Evolutionary conservation across 768 basidiomycete species (phyloP).

Genomic region (Wakefieldia striispora): DNA sequence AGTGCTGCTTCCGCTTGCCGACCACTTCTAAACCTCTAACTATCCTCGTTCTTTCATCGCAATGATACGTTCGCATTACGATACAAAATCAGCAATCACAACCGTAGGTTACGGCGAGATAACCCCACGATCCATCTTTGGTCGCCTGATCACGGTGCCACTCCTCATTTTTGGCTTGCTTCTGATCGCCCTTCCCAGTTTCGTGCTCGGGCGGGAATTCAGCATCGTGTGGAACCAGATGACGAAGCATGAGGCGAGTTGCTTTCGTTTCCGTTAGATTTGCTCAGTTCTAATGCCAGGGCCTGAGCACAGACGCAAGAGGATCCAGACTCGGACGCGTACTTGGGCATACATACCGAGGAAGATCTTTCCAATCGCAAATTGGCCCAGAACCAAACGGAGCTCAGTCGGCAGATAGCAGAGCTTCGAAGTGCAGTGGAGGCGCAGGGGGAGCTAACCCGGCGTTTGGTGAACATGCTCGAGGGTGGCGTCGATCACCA

Average conservation of each 20-base stretch:
- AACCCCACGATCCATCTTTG: slow-evolving; percentile 84
- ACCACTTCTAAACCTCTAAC: background rate
- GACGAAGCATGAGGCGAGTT: slow-evolving; percentile 47
- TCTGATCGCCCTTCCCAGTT: slow-evolving; percentile 86
- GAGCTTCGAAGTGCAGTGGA: slow-evolving; percentile 58
- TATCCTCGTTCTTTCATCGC: background rate
- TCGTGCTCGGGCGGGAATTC: slow-evolving; percentile 91
- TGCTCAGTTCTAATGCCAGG: background rate
- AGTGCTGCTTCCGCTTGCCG: slow-evolving; percentile 30
- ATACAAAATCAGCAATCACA: slow-evolving; percentile 60
- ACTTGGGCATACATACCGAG: slow-evolving; percentile 10
- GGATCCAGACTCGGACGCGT: background rate
- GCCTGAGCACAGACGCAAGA: slow-evolving; percentile 1
- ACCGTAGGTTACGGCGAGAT: slow-evolving; percentile 94
- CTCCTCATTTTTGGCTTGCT: slow-evolving; percentile 85
- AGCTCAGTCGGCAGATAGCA: slow-evolving; percentile 61
- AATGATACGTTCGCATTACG: background rate
- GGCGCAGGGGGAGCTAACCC: slow-evolving; percentile 53
- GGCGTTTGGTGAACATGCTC: slow-evolving; percentile 19
- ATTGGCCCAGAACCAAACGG: slow-evolving; percentile 63
- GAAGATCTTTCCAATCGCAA: slow-evolving; percentile 57
- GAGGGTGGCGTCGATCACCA: slow-evolving; percentile 3
- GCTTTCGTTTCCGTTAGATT: background rate
- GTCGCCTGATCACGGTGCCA: slow-evolving; percentile 80
- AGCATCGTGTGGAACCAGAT: slow-evolving; percentile 87